Base-by-base conservation (phyloP, 352 stramenopile genomes). In the Globisporangium rhizosaccharum region DNA sequence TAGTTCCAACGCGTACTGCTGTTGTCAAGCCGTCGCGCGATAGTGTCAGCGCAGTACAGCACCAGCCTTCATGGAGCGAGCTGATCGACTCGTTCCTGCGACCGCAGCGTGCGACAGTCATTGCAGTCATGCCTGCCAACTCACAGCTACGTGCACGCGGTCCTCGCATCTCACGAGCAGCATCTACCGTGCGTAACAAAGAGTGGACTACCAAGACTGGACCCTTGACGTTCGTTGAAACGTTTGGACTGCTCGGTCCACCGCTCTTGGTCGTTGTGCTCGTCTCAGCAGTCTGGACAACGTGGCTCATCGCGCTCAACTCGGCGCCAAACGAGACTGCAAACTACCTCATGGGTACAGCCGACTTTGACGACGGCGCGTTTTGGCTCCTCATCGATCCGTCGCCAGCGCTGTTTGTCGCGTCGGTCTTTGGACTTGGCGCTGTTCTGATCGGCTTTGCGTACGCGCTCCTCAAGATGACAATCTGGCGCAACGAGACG, bases 371-470 rank as follows among this genome's bases (percentile, higher is more conserved):
- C 39, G 51, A 81, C 23, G 70, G 70, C 1, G 44, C 61, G 15
- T 79, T 81, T 33, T 79, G 72, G 65, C 61, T 78, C 28, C 72
- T 74, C 28, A 20, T 66, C 7, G 63, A 76, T 3, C 41, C 66
- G 23, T 15, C 58, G 2, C 54, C 49, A 0, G 49, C 26, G 0
- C 53, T 69, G 9, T 51, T 64, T n/a, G 45, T 62, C 15, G 30
- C 65, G 17, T 68, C 58, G 2, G 20, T 51, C 47, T 20, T 36
- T 11, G 47, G 47, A 36, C 47, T 51, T 12, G 57, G 65, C 17
- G 10, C 41, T 10, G 63, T 59, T 2, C 52, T 76, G 0, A 10
- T 59, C 9, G 17, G 62, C 7, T 39, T 76, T 1, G 10, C 42
- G 8, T 5, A 46, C 11, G 37, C 51, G 8, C 67, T 51, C 3